Base-by-base conservation (phyloP, 495 filamentous ascomycete genomes). In the Annulohypoxylon stygium region DNA sequence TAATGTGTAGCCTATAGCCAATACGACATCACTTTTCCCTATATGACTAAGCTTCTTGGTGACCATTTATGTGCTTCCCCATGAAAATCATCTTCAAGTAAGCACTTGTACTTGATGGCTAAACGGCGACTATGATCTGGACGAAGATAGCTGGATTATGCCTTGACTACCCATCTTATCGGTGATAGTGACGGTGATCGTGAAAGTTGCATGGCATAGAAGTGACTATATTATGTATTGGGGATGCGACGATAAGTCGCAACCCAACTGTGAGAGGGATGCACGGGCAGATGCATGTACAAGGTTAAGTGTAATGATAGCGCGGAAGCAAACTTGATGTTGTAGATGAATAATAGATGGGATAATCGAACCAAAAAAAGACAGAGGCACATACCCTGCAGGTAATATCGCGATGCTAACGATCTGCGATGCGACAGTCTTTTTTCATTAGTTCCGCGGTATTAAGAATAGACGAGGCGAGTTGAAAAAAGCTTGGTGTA, bases 371-470 rank as follows among this genome's bases (percentile, higher is more conserved):
- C 39, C n/a, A 54, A 62, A 36, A 60, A 63, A 64, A 10, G 23
- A 67, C 58, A 70, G 5, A 50, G 20, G n/a, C 25, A 74, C 72
- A 60, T 70, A 74, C 72, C 72, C 72, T 74, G 58, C 43, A 74
- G 51, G 63, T 70, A 48, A 69, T 67, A 64, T 67, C 67, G 72
- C 67, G 72, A 70, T 67, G 63, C 67, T 48, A 65, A 47, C 54
- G 72, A 74, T 74, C 63, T 59, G 57, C 67, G 63, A 67, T 70
- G 72, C 25, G 36, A 62, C 25, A 60, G 16, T 43, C 43, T 64
- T 48, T 57, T 43, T 41, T 60, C 43, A 53, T 57, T 39, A 58
- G 33, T 58, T 34, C 33, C 33, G 51, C 45, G 48, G 57, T 41
- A 64, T 26, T 26, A 25, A 58, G 47, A 54, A 23, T 43, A 60